Evolutionary conservation across 257 asterid species (phyloP), one percentile per base, ranked within the genome.

Genomic region (Cruciata laevipes): DNA sequence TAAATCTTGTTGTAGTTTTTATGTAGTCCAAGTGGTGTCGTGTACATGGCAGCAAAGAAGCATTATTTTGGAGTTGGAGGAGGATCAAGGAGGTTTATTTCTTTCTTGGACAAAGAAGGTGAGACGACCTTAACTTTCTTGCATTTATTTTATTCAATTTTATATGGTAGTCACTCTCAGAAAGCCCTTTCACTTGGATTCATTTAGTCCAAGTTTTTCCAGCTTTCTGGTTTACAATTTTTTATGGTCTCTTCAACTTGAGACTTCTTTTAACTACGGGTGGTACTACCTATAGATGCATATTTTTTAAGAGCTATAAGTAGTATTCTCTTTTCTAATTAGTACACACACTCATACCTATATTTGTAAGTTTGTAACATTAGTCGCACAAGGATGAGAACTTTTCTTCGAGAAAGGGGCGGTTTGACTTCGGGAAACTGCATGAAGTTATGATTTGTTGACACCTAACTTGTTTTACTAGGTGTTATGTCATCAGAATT

Each of bases 41-140:
- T 90, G 56, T 94, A 94, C 74, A 77, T 94, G 95, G 96, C 99
- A 52, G 99, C 97, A 71, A 94, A 90, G 86, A 94, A 94, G 70
- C 68, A 90, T 76, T 94, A 94, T 74, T 90, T 94, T 68, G 99
- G 99, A 70, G 99, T 94, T 0, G 99, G 99, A 53, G 99, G 99
- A 69, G 99, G 99, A 74, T 88, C 99, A 12, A 83, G 96, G 79
- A 81, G 80, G 56, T 94, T 90, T 71, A 72, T 90, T 31, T 90
- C 97, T 40, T 13, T 94, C 24, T 85, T 83, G 18, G 99, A 88
- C 74, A 85, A 88, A 75, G 95, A 88, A 37, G 91, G 99, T 94
- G 73, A 75, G 87, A 71, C 68, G 2, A 40, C 37, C 63, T 49
- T 74, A 51, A 16, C 66, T n/a, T 63, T 32, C 31, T 57, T 24